These are phyloP conservation scores for Starmerella floris DNA, from an alignment of 805 yeast species.

Conservation along the genomic window DNA sequence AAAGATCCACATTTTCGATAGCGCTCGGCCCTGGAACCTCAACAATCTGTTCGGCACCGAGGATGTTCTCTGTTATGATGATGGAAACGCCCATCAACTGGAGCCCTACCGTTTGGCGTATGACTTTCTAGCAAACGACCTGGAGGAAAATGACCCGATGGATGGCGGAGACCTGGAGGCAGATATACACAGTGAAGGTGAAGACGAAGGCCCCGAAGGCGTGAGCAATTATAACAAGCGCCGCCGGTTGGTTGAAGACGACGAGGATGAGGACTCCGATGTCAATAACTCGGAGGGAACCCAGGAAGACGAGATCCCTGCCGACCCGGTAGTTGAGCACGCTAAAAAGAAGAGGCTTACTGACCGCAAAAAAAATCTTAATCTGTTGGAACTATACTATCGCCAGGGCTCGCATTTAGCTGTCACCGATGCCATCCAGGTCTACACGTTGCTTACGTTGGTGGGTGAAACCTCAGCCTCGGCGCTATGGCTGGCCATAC, in stretches of 20 bases:
- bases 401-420: slow-evolving; percentile 67
- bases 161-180: slow-evolving; percentile 4
- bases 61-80: slow-evolving; percentile 67
- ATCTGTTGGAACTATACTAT: slow-evolving; percentile 59
- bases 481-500: slow-evolving; percentile 72
- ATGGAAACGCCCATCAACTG: slow-evolving; percentile 58
- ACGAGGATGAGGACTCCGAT: not conserved
- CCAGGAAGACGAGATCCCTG: slow-evolving; percentile 13
- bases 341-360: slow-evolving; percentile 9
- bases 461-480: slow-evolving; percentile 66
- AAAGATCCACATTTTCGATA: slow-evolving; percentile 71
- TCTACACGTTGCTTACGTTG: slow-evolving; percentile 64
- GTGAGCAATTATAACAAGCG: slow-evolving; percentile 2
- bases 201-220: slow-evolving; percentile 13
- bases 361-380: slow-evolving; percentile 28
- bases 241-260: slow-evolving; percentile 1
- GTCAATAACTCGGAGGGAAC: slow-evolving; percentile 9
- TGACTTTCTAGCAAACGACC: slow-evolving; percentile 27
- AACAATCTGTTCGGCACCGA: slow-evolving; percentile 81
- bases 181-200: not conserved
- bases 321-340: slow-evolving; percentile 7
- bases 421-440: slow-evolving; percentile 62
- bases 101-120: slow-evolving; percentile 50
- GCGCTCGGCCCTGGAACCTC: slow-evolving; percentile 92
- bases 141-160: slow-evolving; percentile 17